phyloP scores from a whole-genome alignment of 2,329 filamentous ascomycete genomes.

The Aspergillus udagawae region DNA sequence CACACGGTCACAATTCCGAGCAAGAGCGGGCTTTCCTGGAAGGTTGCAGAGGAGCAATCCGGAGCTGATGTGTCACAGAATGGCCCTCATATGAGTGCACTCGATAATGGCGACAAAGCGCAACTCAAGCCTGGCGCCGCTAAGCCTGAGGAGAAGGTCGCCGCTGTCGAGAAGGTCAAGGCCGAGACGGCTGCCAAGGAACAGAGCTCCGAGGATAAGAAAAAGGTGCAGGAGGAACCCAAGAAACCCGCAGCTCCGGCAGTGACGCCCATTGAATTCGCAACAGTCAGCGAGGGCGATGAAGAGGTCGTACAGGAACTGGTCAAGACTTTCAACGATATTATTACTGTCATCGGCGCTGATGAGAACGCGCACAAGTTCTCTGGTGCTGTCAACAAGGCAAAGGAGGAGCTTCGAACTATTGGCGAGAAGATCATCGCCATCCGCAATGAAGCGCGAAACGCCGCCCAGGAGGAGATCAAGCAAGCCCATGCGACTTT shows the following conservation, averaged over 20 bases:
- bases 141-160: conserved; percentile 26
- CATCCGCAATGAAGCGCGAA: conserved; percentile 66
- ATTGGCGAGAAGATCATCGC: conserved; percentile 74
- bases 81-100: conserved; percentile 46
- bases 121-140: conserved; percentile 23
- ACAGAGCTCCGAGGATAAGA: conserved; percentile 24
- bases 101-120: conserved; percentile 25
- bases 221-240: conserved; percentile 30
- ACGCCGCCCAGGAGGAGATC: conserved; percentile 71
- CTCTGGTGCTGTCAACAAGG: conserved; percentile 72
- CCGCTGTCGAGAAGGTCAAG: conserved; percentile 29
- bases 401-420: conserved; percentile 75
- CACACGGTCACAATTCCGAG: conserved; percentile 77
- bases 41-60: conserved; percentile 60
- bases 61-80: conserved; percentile 56
- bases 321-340: conserved; percentile 91
- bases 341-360: conserved; percentile 88
- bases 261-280: conserved; percentile 68
- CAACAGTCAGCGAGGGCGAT: conserved; percentile 69
- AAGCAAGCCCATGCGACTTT: conserved; percentile 70
- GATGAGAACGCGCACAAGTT: conserved; percentile 77
- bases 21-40: conserved; percentile 80
- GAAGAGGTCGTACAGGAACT: conserved; percentile 90
- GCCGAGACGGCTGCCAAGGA: conserved; percentile 25
- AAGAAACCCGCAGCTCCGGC: conserved; percentile 43